phyloP scores from a whole-genome alignment of 2,329 filamentous ascomycete genomes.

The Chaetomiaceae sp. region DNA sequence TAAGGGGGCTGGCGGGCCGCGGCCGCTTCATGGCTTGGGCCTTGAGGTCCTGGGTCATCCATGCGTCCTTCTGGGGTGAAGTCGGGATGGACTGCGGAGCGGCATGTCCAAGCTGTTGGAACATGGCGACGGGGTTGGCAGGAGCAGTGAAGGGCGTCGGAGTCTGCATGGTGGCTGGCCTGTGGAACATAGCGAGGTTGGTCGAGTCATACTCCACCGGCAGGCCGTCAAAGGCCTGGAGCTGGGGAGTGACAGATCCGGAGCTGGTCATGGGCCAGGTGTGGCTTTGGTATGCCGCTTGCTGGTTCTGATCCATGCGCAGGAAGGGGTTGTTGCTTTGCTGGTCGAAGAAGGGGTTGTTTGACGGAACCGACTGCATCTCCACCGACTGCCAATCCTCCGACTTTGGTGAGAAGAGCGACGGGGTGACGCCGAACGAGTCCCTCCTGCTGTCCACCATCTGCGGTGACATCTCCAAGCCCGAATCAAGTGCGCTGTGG shows the following conservation, averaged over 20 bases:
- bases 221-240: conserved; percentile 64
- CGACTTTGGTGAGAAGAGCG: conserved; percentile 61
- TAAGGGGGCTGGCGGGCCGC: conserved; percentile 62
- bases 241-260: conserved; percentile 65
- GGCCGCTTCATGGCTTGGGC: conserved; percentile 56
- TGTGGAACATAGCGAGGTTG: conserved; percentile 49
- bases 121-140: conserved; percentile 48
- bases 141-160: conserved; percentile 54
- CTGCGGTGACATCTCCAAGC: conserved; percentile 58
- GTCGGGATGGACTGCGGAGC: conserved; percentile 47
- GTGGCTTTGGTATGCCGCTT: conserved; percentile 38
- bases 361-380: conserved; percentile 60
- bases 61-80: conserved; percentile 54
- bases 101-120: conserved; percentile 45
- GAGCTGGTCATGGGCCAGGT: conserved; percentile 64
- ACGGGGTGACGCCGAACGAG: conserved; percentile 54
- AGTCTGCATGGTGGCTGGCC: conserved; percentile 42
- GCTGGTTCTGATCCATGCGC: conserved; percentile 53
- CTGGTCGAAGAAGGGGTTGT: conserved; percentile 58
- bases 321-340: conserved; percentile 63
- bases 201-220: conserved; percentile 50
- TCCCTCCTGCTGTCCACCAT: conserved; percentile 61
- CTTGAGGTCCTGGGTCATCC: conserved; percentile 47
- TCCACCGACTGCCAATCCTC: conserved; percentile 62
- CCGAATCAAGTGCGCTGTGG: conserved; percentile 55